These are phyloP conservation scores for Peniophora sp. DNA, from an alignment of 1,284 basidiomycete genomes.

Conservation along the genomic window DNA sequence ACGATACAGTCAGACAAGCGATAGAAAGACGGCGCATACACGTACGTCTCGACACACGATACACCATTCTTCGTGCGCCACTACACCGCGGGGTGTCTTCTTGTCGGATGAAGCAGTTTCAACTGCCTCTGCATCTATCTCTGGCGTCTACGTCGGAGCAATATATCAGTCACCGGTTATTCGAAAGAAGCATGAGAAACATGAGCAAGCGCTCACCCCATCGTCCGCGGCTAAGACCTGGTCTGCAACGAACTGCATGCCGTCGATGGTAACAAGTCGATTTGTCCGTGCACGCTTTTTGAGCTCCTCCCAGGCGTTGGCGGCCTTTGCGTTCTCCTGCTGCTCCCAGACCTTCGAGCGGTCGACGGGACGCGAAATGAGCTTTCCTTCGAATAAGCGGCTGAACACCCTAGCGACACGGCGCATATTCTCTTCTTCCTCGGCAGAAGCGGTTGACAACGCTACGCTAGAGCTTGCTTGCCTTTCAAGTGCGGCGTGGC, in stretches of 20 bases:
- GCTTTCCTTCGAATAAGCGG: conserved; percentile 48
- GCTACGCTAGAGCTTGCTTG: conserved; percentile 18
- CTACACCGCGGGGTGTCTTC: conserved; percentile 22
- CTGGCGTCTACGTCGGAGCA: neutral
- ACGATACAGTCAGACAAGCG: no score
- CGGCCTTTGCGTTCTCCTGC: conserved; percentile 29
- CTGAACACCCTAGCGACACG: conserved; percentile 51
- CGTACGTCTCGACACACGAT: conserved; percentile 40
- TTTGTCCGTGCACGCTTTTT: conserved; percentile 34
- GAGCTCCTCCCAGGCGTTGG: conserved; percentile 35
- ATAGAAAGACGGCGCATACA: no score
- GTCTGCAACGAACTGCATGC: conserved; percentile 34
- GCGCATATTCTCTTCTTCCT: conserved; percentile 50
- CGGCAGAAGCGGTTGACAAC: conserved; percentile 36
- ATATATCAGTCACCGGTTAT: neutral
- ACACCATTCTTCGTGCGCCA: conserved; percentile 48
- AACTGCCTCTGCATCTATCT: neutral
- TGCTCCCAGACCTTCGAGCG: neutral
- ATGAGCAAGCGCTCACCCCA: conserved; percentile 18
- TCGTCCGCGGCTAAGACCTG: conserved; percentile 16
- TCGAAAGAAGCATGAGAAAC: neutral
- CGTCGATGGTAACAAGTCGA: conserved; percentile 33
- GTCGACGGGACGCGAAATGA: conserved; percentile 26
- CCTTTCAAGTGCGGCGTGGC: conserved; percentile 13
- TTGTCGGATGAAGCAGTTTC: conserved; percentile 16